A percentile compares a stretch with the other conserved stretches of the same genome.
These are phyloP conservation scores for Trametes hirsuta DNA, from an alignment of 1,284 basidiomycete species.

Conservation along the genomic window DNA sequence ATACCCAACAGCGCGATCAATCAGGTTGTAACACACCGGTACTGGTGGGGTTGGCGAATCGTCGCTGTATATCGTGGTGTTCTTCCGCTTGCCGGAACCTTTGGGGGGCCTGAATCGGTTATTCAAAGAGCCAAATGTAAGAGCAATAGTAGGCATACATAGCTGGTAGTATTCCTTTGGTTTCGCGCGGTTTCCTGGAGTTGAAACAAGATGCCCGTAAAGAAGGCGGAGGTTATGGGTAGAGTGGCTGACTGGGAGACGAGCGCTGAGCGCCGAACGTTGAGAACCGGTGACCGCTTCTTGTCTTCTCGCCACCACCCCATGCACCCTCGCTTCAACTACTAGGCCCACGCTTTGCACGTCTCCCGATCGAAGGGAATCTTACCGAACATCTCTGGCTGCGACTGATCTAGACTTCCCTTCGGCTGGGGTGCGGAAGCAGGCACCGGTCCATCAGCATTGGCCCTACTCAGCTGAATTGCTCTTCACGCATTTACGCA, in stretches of 20 bases:
- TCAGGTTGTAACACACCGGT: conserved; percentile 17
- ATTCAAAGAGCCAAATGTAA: conserved; percentile 22
- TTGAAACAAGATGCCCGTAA: neutral
- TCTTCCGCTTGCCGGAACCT: conserved; percentile 34
- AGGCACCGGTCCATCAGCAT: neutral
- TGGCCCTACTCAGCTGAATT: neutral
- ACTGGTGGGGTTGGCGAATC: conserved; percentile 36
- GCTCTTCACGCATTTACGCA: conserved; percentile 4
- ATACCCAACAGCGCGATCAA: too few relatives aligned
- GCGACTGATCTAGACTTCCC: too few relatives aligned
- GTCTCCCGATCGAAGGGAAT: too few relatives aligned
- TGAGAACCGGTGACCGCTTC: neutral
- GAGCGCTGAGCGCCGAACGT: neutral
- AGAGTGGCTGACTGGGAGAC: neutral
- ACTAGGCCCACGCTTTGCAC: too few relatives aligned
- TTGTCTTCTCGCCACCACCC: neutral
- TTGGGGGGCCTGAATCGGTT: conserved; percentile 34
- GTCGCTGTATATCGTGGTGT: conserved; percentile 29
- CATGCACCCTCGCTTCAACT: neutral
- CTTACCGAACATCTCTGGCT: too few relatives aligned
- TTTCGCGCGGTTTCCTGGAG: too few relatives aligned
- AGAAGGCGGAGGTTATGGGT: too few relatives aligned
- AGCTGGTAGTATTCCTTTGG: neutral
- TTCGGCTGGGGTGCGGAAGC: neutral
- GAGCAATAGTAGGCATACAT: neutral